A percentile compares a stretch with the other conserved stretches of the same genome.
These are phyloP conservation scores for Laburnicola sp. DNA, from an alignment of 2,329 filamentous ascomycete species.

Conservation along the genomic window DNA sequence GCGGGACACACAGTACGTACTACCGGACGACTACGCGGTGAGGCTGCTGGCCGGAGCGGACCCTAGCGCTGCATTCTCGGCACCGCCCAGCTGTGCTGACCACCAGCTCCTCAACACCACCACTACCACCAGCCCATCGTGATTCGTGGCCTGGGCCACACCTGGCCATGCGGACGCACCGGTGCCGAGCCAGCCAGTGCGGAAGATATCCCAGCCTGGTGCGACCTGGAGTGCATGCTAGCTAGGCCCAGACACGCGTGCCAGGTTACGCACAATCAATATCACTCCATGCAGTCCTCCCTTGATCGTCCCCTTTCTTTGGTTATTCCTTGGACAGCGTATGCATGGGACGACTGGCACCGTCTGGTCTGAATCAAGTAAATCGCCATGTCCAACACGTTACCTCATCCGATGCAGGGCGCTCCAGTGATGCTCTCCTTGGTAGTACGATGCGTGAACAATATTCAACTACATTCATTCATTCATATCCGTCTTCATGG, in stretches of 20 bases:
- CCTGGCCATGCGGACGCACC: neutral
- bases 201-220: slow-evolving; percentile 7
- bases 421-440: too few relatives aligned
- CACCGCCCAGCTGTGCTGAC: slow-evolving; percentile 17
- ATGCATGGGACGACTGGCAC: too few relatives aligned
- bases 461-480: neutral
- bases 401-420: too few relatives aligned
- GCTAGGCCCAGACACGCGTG: slow-evolving; percentile 10
- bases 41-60: slow-evolving; percentile 24
- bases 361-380: too few relatives aligned
- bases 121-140: slow-evolving; percentile 11
- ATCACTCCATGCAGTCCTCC: slow-evolving; percentile 20
- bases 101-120: too few relatives aligned
- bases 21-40: too few relatives aligned
- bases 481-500: too few relatives aligned
- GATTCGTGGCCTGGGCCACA: too few relatives aligned
- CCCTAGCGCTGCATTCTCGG: slow-evolving; percentile 16
- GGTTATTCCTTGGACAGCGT: too few relatives aligned
- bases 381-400: too few relatives aligned
- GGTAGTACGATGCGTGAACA: neutral
- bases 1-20: too few relatives aligned
- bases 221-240: slow-evolving; percentile 17
- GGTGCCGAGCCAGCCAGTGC: too few relatives aligned
- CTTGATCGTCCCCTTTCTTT: neutral
- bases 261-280: slow-evolving; percentile 30